phyloP scores from a whole-genome alignment of 1,284 basidiomycete species.

The Boletus smithii region DNA sequence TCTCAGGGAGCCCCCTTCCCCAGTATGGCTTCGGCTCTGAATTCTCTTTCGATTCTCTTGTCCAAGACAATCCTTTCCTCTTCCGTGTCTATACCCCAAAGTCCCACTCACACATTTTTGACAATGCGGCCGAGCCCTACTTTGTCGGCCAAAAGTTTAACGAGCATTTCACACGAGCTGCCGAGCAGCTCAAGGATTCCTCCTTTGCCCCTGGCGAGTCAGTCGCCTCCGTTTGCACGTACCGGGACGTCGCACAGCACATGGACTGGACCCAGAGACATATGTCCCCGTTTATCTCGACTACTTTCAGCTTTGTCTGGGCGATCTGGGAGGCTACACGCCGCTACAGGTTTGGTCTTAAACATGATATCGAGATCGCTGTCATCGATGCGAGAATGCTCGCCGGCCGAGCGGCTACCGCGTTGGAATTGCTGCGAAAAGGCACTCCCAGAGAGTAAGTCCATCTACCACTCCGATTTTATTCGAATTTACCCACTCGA shows the following conservation, averaged over 20 bases:
- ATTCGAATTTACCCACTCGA: slow-evolving; percentile 5
- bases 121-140: slow-evolving; percentile 49
- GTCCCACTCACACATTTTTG: slow-evolving; percentile 48
- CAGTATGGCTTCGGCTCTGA: slow-evolving; percentile 69
- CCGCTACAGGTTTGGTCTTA: slow-evolving; percentile 62
- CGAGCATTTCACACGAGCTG: slow-evolving; percentile 42
- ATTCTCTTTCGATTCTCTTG: slow-evolving; percentile 56
- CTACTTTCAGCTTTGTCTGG: slow-evolving; percentile 77
- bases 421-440: slow-evolving; percentile 56
- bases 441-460: slow-evolving; percentile 53
- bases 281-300: slow-evolving; percentile 64
- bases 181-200: slow-evolving; percentile 36
- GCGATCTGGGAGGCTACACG: slow-evolving; percentile 76
- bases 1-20: slow-evolving; percentile 41
- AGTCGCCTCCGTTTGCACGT: slow-evolving; percentile 41
- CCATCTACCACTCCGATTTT: background rate
- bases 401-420: slow-evolving; percentile 55
- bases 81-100: slow-evolving; percentile 77
- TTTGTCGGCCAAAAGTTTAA: slow-evolving; percentile 66
- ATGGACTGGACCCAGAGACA: slow-evolving; percentile 74
- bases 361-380: slow-evolving; percentile 72
- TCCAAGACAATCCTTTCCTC: slow-evolving; percentile 64
- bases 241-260: slow-evolving; percentile 60
- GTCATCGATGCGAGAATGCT: slow-evolving; percentile 66
- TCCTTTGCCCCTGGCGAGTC: slow-evolving; percentile 29